A percentile compares a stretch with the other conserved stretches of the same genome.
These are phyloP conservation scores for Diaporthe nobilis DNA, from an alignment of 2,329 filamentous ascomycete genomes.

Conservation along the genomic window DNA sequence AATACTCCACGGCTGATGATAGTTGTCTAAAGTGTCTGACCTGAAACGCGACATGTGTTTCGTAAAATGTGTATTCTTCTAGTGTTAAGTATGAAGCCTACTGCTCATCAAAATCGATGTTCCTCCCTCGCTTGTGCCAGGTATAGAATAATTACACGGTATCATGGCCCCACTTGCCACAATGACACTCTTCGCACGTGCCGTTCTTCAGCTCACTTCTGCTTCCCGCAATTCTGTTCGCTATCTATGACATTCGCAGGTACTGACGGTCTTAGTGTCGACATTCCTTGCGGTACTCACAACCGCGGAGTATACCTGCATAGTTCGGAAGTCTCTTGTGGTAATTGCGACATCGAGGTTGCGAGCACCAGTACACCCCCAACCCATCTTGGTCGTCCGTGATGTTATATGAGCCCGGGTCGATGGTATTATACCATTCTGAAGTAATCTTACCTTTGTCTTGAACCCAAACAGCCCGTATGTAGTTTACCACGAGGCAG, in stretches of 20 bases:
- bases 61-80: too few relatives aligned
- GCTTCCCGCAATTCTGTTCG: not conserved
- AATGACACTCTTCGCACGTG: not conserved
- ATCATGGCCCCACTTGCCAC: too few relatives aligned
- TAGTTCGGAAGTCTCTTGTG: not conserved
- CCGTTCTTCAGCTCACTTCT: not conserved
- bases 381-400: not conserved
- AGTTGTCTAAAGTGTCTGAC: too few relatives aligned
- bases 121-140: too few relatives aligned
- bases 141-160: too few relatives aligned
- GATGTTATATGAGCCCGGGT: conserved; percentile 1
- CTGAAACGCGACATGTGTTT: too few relatives aligned
- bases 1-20: too few relatives aligned
- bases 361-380: not conserved
- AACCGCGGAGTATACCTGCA: not conserved
- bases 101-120: too few relatives aligned
- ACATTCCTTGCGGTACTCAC: not conserved
- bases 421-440: not conserved
- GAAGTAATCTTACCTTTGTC: not conserved
- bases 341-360: not conserved
- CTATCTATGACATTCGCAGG: not conserved
- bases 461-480: fast-evolving
- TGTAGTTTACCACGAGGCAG: conserved; percentile 12
- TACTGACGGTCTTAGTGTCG: not conserved
- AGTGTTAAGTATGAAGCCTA: too few relatives aligned